Evolutionary conservation across 2,329 filamentous ascomycete genomes (phyloP), one percentile per base, ranked within the genome.

Genomic region (Alternaria triticimaculans): DNA sequence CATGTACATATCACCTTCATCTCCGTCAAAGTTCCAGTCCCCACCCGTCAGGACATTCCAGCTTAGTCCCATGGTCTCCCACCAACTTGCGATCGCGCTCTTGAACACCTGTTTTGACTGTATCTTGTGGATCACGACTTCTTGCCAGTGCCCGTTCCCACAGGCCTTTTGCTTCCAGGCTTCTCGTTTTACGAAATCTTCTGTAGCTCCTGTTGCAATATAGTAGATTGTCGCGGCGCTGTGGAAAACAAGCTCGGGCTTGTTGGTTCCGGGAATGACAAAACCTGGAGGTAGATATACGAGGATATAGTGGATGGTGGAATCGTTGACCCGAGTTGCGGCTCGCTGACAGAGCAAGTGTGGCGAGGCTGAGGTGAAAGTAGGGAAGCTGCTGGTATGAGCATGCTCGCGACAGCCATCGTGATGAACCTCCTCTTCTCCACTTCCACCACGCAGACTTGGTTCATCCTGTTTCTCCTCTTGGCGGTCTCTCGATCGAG

Each of bases 21-120:
- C 62, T n/a, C 65, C 66, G 14, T 23, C 45, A 6, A 43, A 7
- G 28, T n/a, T 8, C 66, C 66, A 70, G 12, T 43, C 21, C 53
- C 57, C 58, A 49, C 18, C 12, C 9, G n/a, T 45, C 9, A 56
- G 25, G 6, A 30, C 4, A 56, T 56, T 4, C 54, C 54, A 56
- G 18, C 41, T 11, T 6, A 55, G 45, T 26, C 48, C 51, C 45
- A 56, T 54, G 4, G n/a, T 46, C 44, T 55, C 50, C 51, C 60
- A 54, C 15, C 25, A 53, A 30, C 33, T 57, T 14, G 54, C 44
- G 26, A 66, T 60, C 5, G 64, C 55, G 9, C 58, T 62, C 55
- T 69, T 68, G n/a, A 68, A 55, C 44, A 61, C 58, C 37, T 50
- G 61, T 49, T 69, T 63, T 48, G 66, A 30, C 41, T 41, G 55